Base-by-base conservation (phyloP, 2,329 filamentous ascomycete genomes). In the Daldinia sp. region DNA sequence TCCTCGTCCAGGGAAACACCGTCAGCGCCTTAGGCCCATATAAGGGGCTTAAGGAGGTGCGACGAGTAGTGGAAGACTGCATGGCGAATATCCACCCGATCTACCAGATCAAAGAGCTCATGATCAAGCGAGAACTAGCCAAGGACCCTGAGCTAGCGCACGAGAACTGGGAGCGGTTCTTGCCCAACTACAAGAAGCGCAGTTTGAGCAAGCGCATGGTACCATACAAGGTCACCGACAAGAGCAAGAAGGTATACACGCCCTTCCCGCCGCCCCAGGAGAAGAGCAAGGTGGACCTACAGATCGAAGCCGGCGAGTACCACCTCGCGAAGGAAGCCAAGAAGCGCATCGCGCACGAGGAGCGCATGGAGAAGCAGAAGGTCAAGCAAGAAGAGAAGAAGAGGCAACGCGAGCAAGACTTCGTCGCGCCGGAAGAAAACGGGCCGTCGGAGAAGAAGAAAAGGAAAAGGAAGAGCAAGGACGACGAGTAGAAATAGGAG, bases 81-180 rank as follows among this genome's bases (percentile, higher is more conserved):
- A 98, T 99, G 95, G 87, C 87, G 73, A 99, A 99, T 75, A 88
- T 97, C 58, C 95, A 99, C 79, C 92, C 96, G 69, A 96, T 99
- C 79, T 98, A 99, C 74, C 79, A 85, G 69, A 83, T 85, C 69
- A 77, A 72, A 27, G 70, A 67, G 43, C 68, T 74, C 48, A 78
- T 79, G 93, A 95, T 97, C 77, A 96, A 95, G 81, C 88, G 91
- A 15, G 94, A 97, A 79, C 84, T 97, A 17, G 92, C 90, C 60
- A 96, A 96, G 79, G 93, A 97, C 73, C 93, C 93, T 0, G 90
- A 90, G 41, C 84, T 98, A 19, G 91, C 88, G 52, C 87, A 90
- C 70, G 94, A 98, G 80, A 95, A 88, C 77, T 99, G 94, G 94
- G 93, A 96, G 73, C 87, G 94, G 15, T 99, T 98, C 82, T 83